These are phyloP conservation scores for Penicillium riverlandense DNA, from an alignment of 495 filamentous ascomycete genomes.

Conservation along the genomic window DNA sequence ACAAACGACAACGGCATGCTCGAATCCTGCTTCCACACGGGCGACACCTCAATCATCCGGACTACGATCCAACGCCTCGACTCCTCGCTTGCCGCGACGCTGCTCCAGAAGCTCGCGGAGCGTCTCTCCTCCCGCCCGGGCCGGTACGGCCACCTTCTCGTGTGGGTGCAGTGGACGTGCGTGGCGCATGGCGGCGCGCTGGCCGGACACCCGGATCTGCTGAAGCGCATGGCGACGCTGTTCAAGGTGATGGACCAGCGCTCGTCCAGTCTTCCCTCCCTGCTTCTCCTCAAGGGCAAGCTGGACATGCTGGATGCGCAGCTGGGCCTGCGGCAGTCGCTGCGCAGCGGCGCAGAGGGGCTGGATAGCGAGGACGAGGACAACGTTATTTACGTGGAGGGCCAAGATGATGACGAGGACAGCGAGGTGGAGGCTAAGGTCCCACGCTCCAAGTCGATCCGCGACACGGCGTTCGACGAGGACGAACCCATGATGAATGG, in stretches of 20 bases:
- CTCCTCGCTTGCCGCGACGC: conserved; percentile 65
- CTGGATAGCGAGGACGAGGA: conserved; percentile 64
- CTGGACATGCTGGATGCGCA: conserved; percentile 87
- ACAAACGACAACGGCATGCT: conserved; percentile 84
- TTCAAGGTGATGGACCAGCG: conserved; percentile 80
- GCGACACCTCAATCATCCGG: conserved; percentile 66
- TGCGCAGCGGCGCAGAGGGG: conserved; percentile 40
- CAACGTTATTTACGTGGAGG: conserved; percentile 82
- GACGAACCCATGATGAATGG: conserved; percentile 43
- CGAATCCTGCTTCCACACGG: conserved; percentile 82
- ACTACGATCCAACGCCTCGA: conserved; percentile 85
- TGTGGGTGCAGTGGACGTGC: conserved; percentile 96
- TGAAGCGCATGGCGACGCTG: conserved; percentile 68
- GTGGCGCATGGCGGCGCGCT: conserved; percentile 90
- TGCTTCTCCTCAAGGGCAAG: conserved; percentile 86
- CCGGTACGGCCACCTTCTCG: conserved; percentile 82
- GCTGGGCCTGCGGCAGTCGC: conserved; percentile 63
- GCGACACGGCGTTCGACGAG: conserved; percentile 31
- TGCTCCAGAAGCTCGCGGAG: conserved; percentile 80
- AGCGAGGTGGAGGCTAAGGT: conserved; percentile 30
- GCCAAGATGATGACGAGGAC: conserved; percentile 49
- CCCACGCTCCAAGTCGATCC: conserved; percentile 34
- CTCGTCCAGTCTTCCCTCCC: conserved; percentile 68
- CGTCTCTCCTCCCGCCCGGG: conserved; percentile 82
- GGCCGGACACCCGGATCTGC: conserved; percentile 69